Conservation (phyloP, 805 yeast species). For the Starmerella vaccinii region DNA sequence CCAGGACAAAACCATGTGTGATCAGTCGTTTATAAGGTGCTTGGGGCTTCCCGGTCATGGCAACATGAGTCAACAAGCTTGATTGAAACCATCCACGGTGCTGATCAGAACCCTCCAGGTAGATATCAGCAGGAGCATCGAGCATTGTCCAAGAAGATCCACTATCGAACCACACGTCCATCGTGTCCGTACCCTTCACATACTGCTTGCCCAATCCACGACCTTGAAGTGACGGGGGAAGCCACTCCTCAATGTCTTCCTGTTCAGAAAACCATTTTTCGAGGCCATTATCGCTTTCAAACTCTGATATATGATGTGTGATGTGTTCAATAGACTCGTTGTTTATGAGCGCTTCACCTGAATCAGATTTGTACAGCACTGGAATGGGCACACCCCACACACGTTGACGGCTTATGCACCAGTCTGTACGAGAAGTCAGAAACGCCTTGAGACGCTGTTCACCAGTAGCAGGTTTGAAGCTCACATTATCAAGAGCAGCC, state of each 20-base stretch:
- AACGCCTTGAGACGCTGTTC: constrained; percentile 60
- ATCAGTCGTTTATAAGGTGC: constrained; percentile 69
- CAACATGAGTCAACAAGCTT: constrained; percentile 69
- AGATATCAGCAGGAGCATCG: constrained; percentile 47
- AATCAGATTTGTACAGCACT: constrained; percentile 51
- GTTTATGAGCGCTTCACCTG: constrained; percentile 56
- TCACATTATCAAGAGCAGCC: constrained; percentile 49
- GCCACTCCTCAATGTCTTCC: constrained; percentile 52
- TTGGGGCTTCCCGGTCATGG: constrained; percentile 30
- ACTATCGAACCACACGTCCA: constrained; percentile 99
- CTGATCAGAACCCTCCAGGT: constrained; percentile 94
- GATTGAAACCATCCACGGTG: constrained; percentile 99
- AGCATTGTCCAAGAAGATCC: constrained; percentile 83
- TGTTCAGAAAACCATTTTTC: constrained; percentile 57
- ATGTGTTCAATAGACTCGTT: constrained; percentile 47
- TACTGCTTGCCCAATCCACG: constrained; percentile 38
- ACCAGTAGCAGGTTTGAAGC: constrained; percentile 68
- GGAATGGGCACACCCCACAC: constrained; percentile 99
- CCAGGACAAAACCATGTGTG: constrained; percentile 91
- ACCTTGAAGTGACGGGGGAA: constrained; percentile 43
- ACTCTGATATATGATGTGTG: constrained; percentile 42
- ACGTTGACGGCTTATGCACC: constrained; percentile 97
- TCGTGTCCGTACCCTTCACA: constrained; percentile 71
- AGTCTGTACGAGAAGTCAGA: constrained; percentile 68
- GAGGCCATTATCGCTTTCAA: constrained; percentile 41